Evolutionary conservation across 1,284 basidiomycete genomes (phyloP).

Genomic region (Baeospora myosura): DNA sequence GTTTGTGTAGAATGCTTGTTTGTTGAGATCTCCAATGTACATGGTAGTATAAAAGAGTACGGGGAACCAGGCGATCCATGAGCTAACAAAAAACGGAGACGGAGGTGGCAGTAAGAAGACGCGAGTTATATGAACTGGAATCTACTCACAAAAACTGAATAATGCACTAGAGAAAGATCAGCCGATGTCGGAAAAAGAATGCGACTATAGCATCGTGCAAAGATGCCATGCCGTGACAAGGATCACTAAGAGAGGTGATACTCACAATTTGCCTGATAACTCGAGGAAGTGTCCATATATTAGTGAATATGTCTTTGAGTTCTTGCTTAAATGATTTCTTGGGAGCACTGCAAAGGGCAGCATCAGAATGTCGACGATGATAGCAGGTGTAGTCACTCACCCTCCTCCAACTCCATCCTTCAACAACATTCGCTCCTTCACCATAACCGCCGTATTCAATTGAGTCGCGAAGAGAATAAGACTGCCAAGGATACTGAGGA

Average conservation of each 20-base stretch:
- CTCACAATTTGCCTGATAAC: slow-evolving; percentile 76
- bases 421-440: slow-evolving; percentile 74
- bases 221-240: no score
- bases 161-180: slow-evolving; percentile 39
- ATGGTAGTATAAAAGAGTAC: slow-evolving; percentile 82
- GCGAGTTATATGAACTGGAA: neutral
- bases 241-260: slow-evolving; percentile 12
- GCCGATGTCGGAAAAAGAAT: neutral
- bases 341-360: neutral
- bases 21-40: slow-evolving; percentile 85
- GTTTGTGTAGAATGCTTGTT: slow-evolving; percentile 34
- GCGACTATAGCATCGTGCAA: slow-evolving; percentile 6
- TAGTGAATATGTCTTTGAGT: slow-evolving; percentile 60
- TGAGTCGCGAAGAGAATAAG: slow-evolving; percentile 49
- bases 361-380: neutral
- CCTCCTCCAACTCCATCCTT: slow-evolving; percentile 11
- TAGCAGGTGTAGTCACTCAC: slow-evolving; percentile 9
- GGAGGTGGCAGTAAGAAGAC: neutral
- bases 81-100: slow-evolving; percentile 30
- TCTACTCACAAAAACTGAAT: slow-evolving; percentile 81
- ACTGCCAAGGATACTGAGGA: slow-evolving; percentile 54
- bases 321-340: slow-evolving; percentile 43
- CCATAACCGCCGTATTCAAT: slow-evolving; percentile 51
- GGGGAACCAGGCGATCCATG: slow-evolving; percentile 85
- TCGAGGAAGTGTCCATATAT: slow-evolving; percentile 61